Conservation (phyloP, 306 rosid species). For the Echinosophora koreensis region DNA sequence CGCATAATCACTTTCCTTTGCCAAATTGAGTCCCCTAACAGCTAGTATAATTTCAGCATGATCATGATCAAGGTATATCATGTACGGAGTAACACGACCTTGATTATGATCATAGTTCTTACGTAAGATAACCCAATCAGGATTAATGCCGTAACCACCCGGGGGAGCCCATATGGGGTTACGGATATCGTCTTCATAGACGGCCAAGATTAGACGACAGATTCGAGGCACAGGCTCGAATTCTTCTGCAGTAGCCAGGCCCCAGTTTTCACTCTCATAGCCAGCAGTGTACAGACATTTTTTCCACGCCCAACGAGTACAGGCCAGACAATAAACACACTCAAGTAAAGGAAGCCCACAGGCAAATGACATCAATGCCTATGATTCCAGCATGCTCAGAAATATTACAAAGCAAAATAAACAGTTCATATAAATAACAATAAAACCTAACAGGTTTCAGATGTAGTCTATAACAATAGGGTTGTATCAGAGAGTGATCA, state of each 20-base stretch:
- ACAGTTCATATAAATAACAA: conserved; percentile 18
- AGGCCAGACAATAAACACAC: conserved; percentile 88
- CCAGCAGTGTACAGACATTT: conserved; percentile 90
- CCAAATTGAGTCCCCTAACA: conserved; percentile 89
- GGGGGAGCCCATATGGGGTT: conserved; percentile 90
- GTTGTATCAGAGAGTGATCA: conserved; percentile 33
- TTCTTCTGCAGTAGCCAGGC: conserved; percentile 79
- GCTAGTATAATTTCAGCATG: conserved; percentile 77
- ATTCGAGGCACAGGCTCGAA: conserved; percentile 88
- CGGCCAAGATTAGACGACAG: conserved; percentile 79
- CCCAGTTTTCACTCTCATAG: conserved; percentile 94
- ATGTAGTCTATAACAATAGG: conserved; percentile 33
- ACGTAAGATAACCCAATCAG: conserved; percentile 78
- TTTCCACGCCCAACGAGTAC: conserved; percentile 94
- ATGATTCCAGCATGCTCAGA: conserved; percentile 42
- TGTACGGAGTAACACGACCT: conserved; percentile 82
- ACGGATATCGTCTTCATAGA: conserved; percentile 78
- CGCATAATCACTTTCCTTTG: conserved; percentile 80
- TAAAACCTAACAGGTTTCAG: background rate
- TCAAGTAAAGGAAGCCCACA: conserved; percentile 91
- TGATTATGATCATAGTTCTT: conserved; percentile 67
- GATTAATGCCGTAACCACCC: conserved; percentile 88
- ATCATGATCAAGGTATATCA: conserved; percentile 90
- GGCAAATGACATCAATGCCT: conserved; percentile 81
- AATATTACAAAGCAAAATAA: conserved; percentile 33